These are phyloP conservation scores for Colletotrichum chrysophilum DNA, from an alignment of 2,329 filamentous ascomycete genomes.

Conservation along the genomic window DNA sequence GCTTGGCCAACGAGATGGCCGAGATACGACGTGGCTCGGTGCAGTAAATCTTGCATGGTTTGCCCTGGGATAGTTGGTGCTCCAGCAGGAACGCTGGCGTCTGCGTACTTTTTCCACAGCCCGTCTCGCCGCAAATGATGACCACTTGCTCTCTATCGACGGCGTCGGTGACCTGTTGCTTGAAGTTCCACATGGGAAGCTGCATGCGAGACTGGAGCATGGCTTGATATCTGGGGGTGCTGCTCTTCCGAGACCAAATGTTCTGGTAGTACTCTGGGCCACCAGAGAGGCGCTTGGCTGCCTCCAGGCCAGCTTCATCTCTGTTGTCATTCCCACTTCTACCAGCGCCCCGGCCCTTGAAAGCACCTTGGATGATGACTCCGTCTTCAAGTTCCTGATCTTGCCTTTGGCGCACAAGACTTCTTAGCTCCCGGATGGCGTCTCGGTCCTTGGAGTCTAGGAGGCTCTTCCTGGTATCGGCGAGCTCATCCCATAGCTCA, in stretches of 20 bases:
- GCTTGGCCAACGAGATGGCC: constrained; percentile 88
- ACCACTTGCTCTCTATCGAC: constrained; percentile 84
- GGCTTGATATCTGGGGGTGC: constrained; percentile 67
- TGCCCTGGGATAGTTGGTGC: constrained; percentile 81
- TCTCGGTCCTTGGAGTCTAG: constrained; percentile 74
- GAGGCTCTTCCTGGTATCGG: constrained; percentile 71
- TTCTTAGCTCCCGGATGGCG: constrained; percentile 70
- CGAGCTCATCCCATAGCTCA: constrained; percentile 83
- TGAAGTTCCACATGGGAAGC: constrained; percentile 89
- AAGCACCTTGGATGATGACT: constrained; percentile 78
- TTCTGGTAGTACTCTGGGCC: constrained; percentile 57
- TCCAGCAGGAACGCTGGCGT: constrained; percentile 95
- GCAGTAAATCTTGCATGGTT: constrained; percentile 89
- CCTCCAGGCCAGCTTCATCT: constrained; percentile 54
- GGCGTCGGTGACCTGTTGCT: constrained; percentile 75
- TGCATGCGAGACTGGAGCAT: constrained; percentile 83
- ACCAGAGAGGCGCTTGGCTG: constrained; percentile 39
- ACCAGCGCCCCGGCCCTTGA: constrained; percentile 63
- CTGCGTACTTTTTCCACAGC: constrained; percentile 96
- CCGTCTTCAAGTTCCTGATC: constrained; percentile 76
- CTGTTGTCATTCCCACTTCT: constrained; percentile 52
- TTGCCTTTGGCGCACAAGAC: constrained; percentile 70
- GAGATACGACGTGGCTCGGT: constrained; percentile 96
- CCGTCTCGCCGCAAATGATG: constrained; percentile 96
- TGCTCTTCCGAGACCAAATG: constrained; percentile 65